Base-by-base conservation (phyloP, 352 stramenopile species). In the Globisporangium splendens region DNA sequence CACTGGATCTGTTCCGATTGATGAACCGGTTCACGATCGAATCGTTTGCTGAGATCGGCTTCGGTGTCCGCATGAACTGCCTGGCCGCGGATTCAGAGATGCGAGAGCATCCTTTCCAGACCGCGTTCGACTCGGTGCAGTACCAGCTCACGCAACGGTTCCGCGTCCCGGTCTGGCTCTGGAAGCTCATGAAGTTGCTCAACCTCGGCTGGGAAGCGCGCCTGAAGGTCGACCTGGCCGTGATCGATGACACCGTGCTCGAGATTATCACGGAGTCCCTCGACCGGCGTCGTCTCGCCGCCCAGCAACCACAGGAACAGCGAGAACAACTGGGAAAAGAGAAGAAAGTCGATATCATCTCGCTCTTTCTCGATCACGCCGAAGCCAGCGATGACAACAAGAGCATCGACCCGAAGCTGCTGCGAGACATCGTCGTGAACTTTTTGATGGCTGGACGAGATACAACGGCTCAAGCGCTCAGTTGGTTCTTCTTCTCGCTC, bases 401-500 rank as follows among this genome's bases (percentile, higher is more conserved):
- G 4, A 39, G 18, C 11, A 41, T 63, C 33, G 52, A 61, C 11
- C 38, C 61, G 18, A 28, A 31, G 33, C 65, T 65, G 39, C 51
- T 85, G 35, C 53, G 68, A 12, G 63, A 78, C 50, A 73, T 86
- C 24, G 69, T 80, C 10, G 50, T 83, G 31, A 72, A 69, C 10
- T 82, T 82, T 20, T 62, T 81, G 11, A 56, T 86, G 13, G 75
- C 70, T 2, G 75, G 73, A 0, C 62, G 73, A 11, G 75, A 86
- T 54, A 89, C 83, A 0, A 88, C 75, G 6, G 76, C 83, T 1
- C 70, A 78, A 41, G 71, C 77, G 11, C 54, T 93, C 11, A 71
- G 60, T 20, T 93, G 83, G 81, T 77, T 86, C 53, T 61, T 88
- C 31, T 77, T 76, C 50, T 59, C 73, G 56, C 57, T 90, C 13